Conservation (phyloP, 2,329 filamentous ascomycete genomes). For the Nigrospora sphaerica region DNA sequence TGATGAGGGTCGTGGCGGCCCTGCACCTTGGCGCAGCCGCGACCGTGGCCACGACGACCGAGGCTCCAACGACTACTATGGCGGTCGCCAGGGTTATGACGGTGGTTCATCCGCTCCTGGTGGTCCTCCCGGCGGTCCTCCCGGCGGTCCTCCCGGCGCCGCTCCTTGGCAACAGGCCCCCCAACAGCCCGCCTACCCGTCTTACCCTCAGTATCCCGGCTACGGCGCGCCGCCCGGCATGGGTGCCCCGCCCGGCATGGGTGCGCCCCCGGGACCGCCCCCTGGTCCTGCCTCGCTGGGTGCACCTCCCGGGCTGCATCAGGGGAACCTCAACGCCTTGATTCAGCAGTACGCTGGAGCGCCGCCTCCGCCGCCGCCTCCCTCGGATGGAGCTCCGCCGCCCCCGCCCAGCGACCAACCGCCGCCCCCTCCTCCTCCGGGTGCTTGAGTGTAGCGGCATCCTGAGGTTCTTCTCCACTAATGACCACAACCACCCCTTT, state of each 20-base stretch:
- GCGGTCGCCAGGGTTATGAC: constrained; percentile 29
- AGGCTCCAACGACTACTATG: constrained; percentile 38
- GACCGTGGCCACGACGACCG: constrained; percentile 36
- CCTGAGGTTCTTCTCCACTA: neutral
- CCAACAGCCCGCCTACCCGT: constrained; percentile 51
- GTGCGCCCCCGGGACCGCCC: constrained; percentile 34
- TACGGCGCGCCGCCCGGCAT: constrained; percentile 49
- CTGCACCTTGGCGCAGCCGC: constrained; percentile 59
- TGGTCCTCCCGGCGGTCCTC: constrained; percentile 10
- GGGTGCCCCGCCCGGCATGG: constrained; percentile 46
- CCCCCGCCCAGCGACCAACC: constrained; percentile 52
- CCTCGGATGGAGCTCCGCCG: constrained; percentile 53
- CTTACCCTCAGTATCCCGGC: constrained; percentile 38
- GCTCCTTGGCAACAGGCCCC: constrained; percentile 58
- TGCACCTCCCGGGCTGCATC: constrained; percentile 42
- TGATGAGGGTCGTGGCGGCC: constrained; percentile 26
- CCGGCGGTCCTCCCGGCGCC: constrained; percentile 21
- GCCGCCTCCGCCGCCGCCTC: constrained; percentile 45
- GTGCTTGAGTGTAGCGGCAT: constrained; percentile 27
- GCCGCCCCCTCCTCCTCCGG: constrained; percentile 55
- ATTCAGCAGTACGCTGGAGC: constrained; percentile 59
- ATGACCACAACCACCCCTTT: too few relatives aligned
- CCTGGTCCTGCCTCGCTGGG: constrained; percentile 37
- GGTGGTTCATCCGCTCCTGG: constrained; percentile 14
- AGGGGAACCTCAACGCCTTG: constrained; percentile 54